Evolutionary conservation across 768 basidiomycete genomes (phyloP), one percentile per base, ranked within the genome.

Genomic region (Mycena polygramma): DNA sequence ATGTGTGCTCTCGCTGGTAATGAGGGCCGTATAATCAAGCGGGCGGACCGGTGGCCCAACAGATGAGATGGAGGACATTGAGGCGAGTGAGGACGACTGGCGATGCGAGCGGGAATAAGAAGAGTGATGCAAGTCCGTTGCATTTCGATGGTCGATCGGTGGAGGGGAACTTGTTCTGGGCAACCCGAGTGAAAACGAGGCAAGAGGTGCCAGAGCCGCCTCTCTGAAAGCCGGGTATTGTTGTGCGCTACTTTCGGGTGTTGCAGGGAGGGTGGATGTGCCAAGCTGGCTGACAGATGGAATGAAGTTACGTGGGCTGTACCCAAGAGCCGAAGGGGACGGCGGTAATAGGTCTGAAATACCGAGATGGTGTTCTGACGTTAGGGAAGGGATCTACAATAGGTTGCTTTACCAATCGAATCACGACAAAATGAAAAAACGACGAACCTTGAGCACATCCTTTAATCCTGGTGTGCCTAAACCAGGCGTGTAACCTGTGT

Each of bases 261-360:
- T 72, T 57, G 74, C 68, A 36, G 75, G 72, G 37, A 71, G 73
- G 20, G 51, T 75, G 63, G 76, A 78, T 52, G 73, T 76, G 55
- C 80, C 82, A 36, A 85, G 81, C 49, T 79, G 80, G 57, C 80
- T 86, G 3, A 84, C 80, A 19, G 83, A 81, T 43, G 80, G 76
- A 19, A 81, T 70, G 67, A 81, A 83, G 19, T 75, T 77, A 53
- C 83, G 84, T 41, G 79, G 79, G 65, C 71, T 82, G 70, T 81
- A 82, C 36, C 79, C 77, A 24, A 78, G 80, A 36, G 79, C 84
- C 43, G 86, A 89, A 11, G 92, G 93, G 15, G 94, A 94, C 1
- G 94, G 92, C 7, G 94, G 92, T 22, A 93, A 80, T 26, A 94
- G 81, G 74, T 94, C 93, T 17, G 85, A 74, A 79, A 90, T 89